Evolutionary conservation across 129 eudicot species (phyloP), one percentile per base, ranked within the genome.

Genomic region (Mikania micrantha): DNA sequence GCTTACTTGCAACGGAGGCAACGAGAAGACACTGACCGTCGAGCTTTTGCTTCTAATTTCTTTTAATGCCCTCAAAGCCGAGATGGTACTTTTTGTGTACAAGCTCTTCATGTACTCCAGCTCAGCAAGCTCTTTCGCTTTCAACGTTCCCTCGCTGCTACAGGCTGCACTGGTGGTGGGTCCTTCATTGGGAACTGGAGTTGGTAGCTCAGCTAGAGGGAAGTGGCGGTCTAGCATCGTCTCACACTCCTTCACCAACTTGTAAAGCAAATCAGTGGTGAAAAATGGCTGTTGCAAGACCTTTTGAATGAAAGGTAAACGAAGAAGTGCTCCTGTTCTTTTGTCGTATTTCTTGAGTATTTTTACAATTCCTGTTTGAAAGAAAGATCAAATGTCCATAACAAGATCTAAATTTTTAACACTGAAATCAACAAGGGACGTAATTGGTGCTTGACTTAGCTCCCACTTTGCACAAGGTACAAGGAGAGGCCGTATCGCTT

Each of bases 241-340:
- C 82, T 92, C 98, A 41, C 96, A 85, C 69, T 88, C 96, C 42
- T 92, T 92, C 64, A 92, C 98, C 6, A 92, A 85, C 76, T 88
- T 88, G 81, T 83, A 79, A 47, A 92, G 87, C 72, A 92, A 45
- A 66, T 92, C 98, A 0, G 98, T 92, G 77, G 87, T 85, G 82
- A 83, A 92, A 79, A 92, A 92, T 11, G 98, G 98, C 71, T 92
- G 85, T 35, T 88, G 96, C 29, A 92, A 75, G 24, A 92, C 98
- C 69, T 86, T 92, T 67, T 88, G 98, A 44, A 92, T 88, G 69
- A 92, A 92, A 53, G 98, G 98, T 53, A 84, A 69, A 12, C 96
- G 96, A 44, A 92, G 82, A 36, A 92, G 96, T 17, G 88, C 95
- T 12, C 98, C 98, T 3, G 91, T 92, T 78, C 95, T 84, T 74